Conservation (phyloP, 805 yeast genomes). For the Candida sphagnicola region DNA sequence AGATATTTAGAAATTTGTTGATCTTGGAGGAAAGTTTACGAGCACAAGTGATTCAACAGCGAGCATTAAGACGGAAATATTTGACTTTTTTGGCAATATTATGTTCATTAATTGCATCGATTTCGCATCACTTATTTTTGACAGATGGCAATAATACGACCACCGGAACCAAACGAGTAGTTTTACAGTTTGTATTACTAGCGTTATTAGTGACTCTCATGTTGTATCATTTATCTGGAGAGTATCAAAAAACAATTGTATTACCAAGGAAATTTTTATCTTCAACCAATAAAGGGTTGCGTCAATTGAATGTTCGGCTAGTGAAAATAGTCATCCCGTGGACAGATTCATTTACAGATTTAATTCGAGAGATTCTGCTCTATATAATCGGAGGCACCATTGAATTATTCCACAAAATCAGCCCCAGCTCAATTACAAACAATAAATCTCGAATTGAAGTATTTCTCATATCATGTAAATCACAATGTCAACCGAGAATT, state of each 20-base stretch:
- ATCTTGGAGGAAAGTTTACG: slow-evolving; percentile 84
- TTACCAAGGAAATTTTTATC: slow-evolving; percentile 74
- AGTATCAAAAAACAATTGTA: slow-evolving; percentile 80
- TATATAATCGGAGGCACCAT: slow-evolving; percentile 26
- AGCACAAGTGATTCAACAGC: slow-evolving; percentile 73
- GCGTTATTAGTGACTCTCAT: slow-evolving; percentile 64
- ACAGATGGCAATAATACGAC: slow-evolving; percentile 14
- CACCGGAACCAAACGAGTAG: slow-evolving; percentile 33
- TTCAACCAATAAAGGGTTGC: slow-evolving; percentile 83
- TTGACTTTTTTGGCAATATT: slow-evolving; percentile 45
- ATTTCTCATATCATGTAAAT: slow-evolving; percentile 36
- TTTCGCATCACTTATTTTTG: slow-evolving; percentile 36
- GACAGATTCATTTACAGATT: slow-evolving; percentile 29
- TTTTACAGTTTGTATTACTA: slow-evolving; percentile 52
- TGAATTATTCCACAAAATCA: slow-evolving; percentile 28
- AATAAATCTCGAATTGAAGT: slow-evolving; percentile 32
- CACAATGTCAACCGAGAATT: slow-evolving; percentile 54
- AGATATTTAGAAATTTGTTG: slow-evolving; percentile 75
- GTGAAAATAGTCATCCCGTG: slow-evolving; percentile 53
- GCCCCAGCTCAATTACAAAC: slow-evolving; percentile 29
- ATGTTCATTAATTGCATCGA: slow-evolving; percentile 37
- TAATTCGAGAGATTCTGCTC: slow-evolving; percentile 33
- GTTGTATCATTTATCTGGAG: slow-evolving; percentile 83
- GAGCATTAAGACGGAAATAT: slow-evolving; percentile 59
- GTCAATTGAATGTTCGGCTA: slow-evolving; percentile 75